phyloP scores from a whole-genome alignment of 2,329 filamentous ascomycete species.

The Aureobasidium mangrovei region DNA sequence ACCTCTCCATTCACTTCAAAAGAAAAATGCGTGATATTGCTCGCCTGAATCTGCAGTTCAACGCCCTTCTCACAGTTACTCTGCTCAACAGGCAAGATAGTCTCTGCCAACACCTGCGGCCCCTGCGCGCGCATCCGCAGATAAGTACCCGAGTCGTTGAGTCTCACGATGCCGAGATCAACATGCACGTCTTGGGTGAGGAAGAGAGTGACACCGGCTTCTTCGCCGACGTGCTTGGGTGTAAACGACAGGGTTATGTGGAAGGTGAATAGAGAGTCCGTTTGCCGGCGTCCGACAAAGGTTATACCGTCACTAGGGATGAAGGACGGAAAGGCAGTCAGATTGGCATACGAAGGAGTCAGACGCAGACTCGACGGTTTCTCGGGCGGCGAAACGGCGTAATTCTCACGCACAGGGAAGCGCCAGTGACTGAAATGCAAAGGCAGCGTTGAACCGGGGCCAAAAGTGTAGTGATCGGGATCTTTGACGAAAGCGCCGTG shows the following conservation, averaged over 20 bases:
- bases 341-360: slow-evolving; percentile 42
- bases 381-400: slow-evolving; percentile 36
- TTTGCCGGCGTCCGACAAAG: slow-evolving; percentile 48
- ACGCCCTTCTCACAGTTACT: not conserved
- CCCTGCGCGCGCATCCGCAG: slow-evolving; percentile 6
- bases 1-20: slow-evolving; percentile 2
- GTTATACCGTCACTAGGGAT: slow-evolving; percentile 40
- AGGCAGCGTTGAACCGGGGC: slow-evolving; percentile 37
- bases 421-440: slow-evolving; percentile 50
- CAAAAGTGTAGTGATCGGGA: slow-evolving; percentile 41
- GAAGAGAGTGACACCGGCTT: slow-evolving; percentile 47
- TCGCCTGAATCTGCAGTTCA: slow-evolving; percentile 1
- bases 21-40: slow-evolving; percentile 7
- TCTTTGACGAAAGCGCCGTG: slow-evolving; percentile 36
- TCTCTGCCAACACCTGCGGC: not conserved
- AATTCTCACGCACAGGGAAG: slow-evolving; percentile 39
- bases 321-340: slow-evolving; percentile 35
- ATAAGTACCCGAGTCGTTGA: not conserved
- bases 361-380: slow-evolving; percentile 40
- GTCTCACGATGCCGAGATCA: slow-evolving; percentile 34
- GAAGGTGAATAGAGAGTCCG: slow-evolving; percentile 47
- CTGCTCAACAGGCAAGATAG: not conserved
- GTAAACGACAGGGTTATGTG: slow-evolving; percentile 39
- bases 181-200: slow-evolving; percentile 47
- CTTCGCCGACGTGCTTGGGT: slow-evolving; percentile 33